Percentiles rank a stretch among this genome's conserved stretches.
These are phyloP conservation scores for Micractinium conductrix DNA, from an alignment of 139 green algal species.

Conservation along the genomic window DNA sequence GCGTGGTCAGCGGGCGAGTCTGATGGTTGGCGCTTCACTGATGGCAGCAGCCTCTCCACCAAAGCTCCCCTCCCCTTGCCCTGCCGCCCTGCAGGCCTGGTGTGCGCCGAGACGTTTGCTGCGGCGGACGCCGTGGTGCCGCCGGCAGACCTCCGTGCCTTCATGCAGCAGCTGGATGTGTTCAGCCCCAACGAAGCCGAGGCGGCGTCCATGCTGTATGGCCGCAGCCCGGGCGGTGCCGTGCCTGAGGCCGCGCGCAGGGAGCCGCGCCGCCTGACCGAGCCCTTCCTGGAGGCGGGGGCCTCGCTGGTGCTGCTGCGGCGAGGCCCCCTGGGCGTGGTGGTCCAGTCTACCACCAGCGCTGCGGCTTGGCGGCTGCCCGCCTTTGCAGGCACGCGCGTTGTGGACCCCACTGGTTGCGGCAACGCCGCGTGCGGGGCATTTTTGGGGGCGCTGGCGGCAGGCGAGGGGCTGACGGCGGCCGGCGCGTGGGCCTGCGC, in stretches of 20 bases:
- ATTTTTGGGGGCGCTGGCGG: constrained; percentile 52
- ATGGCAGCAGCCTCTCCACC: too few species aligned
- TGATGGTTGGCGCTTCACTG: too few species aligned
- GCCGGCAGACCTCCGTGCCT: neutral
- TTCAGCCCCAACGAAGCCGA: constrained; percentile 20
- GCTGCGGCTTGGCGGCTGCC: constrained; percentile 8
- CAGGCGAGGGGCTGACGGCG: constrained; percentile 9
- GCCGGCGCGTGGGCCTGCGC: constrained; percentile 50
- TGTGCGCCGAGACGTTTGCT: constrained; percentile 21
- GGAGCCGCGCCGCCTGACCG: constrained; percentile 39
- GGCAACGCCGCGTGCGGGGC: constrained; percentile 74
- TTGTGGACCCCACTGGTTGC: constrained; percentile 66
- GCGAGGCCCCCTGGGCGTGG: constrained; percentile 45
- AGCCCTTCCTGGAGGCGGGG: constrained; percentile 38
- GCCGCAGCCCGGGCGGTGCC: neutral
- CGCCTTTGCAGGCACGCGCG: constrained; percentile 4
- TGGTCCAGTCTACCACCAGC: constrained; percentile 12
- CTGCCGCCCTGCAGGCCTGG: neutral
- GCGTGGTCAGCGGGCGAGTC: too few species aligned
- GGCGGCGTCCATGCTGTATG: constrained; percentile 16
- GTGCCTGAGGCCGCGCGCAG: constrained; percentile 10
- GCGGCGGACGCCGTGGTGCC: neutral
- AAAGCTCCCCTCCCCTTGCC: too few species aligned
- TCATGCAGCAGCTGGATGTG: constrained; percentile 20
- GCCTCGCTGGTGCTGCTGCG: constrained; percentile 54